Conservation (phyloP, 2,329 filamentous ascomycete genomes). For the Ophiocordyceps polyrhachis-furcata region DNA sequence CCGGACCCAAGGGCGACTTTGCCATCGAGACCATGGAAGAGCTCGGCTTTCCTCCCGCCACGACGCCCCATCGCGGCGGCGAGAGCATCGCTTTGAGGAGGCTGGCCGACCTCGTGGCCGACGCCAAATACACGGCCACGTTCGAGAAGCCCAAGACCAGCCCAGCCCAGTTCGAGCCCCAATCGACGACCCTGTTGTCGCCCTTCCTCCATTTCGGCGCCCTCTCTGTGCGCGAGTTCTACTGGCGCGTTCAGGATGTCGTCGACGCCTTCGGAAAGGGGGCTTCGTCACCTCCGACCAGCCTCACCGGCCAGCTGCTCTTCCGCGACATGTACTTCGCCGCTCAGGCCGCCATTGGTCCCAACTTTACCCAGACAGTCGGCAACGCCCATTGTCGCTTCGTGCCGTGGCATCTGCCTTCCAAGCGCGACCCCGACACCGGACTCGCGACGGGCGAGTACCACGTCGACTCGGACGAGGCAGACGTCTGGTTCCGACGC, state of each 20-base stretch:
- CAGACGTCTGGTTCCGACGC: conserved; percentile 46
- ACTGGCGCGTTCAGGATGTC: conserved; percentile 49
- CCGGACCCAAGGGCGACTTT: conserved; percentile 51
- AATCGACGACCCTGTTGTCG: conserved; percentile 54
- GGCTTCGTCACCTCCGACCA: conserved; percentile 46
- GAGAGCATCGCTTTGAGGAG: conserved; percentile 42
- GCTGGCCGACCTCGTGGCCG: conserved; percentile 37
- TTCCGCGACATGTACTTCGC: conserved; percentile 77
- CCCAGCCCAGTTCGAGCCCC: conserved; percentile 53
- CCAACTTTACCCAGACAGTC: conserved; percentile 42
- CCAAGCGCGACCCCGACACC: conserved; percentile 26
- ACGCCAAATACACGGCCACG: conserved; percentile 49
- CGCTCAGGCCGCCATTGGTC: conserved; percentile 50
- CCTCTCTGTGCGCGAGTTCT: conserved; percentile 52
- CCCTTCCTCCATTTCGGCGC: conserved; percentile 60
- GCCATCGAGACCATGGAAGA: conserved; percentile 53
- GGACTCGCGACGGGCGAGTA: conserved; percentile 39
- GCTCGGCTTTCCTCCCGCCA: conserved; percentile 46
- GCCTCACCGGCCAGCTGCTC: conserved; percentile 51
- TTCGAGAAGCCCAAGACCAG: conserved; percentile 63
- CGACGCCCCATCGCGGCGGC: conserved; percentile 50
- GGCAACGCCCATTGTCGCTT: conserved; percentile 52
- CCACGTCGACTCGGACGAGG: conserved; percentile 40
- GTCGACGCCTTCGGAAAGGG: conserved; percentile 35
- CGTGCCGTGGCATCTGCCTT: conserved; percentile 61